Evolutionary conservation across 176 grass and related monocot species (phyloP).

Genomic region (Carex littledalei): DNA sequence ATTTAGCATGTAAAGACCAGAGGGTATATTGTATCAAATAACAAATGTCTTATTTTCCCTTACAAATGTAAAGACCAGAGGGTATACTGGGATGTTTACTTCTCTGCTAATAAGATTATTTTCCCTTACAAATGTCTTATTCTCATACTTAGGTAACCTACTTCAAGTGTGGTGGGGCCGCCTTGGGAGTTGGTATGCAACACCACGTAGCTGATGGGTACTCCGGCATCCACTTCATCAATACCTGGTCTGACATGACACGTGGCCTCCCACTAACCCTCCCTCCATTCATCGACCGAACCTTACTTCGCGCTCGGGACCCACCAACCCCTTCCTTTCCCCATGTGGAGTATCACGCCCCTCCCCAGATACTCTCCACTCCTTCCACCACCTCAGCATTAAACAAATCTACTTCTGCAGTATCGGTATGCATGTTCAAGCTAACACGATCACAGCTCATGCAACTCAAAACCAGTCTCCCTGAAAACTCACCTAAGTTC

Average conservation of each 20-base stretch:
- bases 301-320: conserved; percentile 20
- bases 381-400: not conserved
- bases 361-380: not conserved
- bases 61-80: not conserved
- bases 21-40: not conserved
- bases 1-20: not conserved
- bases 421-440: conserved; percentile 20
- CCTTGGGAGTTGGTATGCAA: conserved; percentile 29
- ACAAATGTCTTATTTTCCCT: too few species aligned
- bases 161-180: conserved; percentile 33
- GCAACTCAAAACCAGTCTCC: conserved; percentile 19
- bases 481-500: conserved; percentile 17
- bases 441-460: not conserved
- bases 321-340: conserved; percentile 16
- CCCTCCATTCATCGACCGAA: conserved; percentile 17
- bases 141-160: conserved; percentile 32
- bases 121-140: not conserved
- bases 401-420: not conserved
- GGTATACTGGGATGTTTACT: not conserved
- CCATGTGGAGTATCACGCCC: conserved; percentile 11
- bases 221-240: conserved; percentile 20
- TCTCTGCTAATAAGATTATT: not conserved
- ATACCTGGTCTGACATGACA: conserved; percentile 28
- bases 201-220: conserved; percentile 40
- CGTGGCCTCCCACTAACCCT: conserved; percentile 12